These are phyloP conservation scores for Termitomyces sp. DNA, from an alignment of 768 basidiomycete species.

Conservation along the genomic window DNA sequence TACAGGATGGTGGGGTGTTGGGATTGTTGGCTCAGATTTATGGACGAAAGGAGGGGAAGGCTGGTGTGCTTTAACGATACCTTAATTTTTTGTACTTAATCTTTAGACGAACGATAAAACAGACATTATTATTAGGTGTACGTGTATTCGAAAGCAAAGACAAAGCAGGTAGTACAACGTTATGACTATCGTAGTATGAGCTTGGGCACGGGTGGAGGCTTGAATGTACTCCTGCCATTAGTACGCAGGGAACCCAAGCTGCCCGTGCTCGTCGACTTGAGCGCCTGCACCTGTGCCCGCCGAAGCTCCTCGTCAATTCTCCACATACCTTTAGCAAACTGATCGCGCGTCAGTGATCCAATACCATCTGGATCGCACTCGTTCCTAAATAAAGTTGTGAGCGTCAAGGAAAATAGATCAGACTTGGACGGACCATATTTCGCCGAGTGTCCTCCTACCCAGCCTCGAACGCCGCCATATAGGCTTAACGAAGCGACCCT, in stretches of 20 bases:
- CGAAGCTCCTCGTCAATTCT: slow-evolving; percentile 81
- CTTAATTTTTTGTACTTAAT: slow-evolving; percentile 9
- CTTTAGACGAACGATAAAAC: neutral
- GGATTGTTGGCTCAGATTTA: slow-evolving; percentile 89
- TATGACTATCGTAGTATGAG: slow-evolving; percentile 29
- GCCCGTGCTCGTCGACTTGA: slow-evolving; percentile 30
- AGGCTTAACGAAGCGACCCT: slow-evolving; percentile 52
- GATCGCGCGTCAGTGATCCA: slow-evolving; percentile 63
- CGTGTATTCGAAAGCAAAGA: neutral
- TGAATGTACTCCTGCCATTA: slow-evolving; percentile 13
- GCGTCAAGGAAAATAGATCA: neutral
- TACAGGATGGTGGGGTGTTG: slow-evolving; percentile 82
- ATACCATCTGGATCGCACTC: slow-evolving; percentile 60
- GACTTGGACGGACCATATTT: slow-evolving; percentile 59
- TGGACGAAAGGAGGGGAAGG: slow-evolving; percentile 53
- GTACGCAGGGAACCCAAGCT: slow-evolving; percentile 23
- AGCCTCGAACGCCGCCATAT: slow-evolving; percentile 68
- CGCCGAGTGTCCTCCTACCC: slow-evolving; percentile 47
- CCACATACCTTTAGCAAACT: slow-evolving; percentile 82
- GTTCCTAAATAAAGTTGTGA: slow-evolving; percentile 43
- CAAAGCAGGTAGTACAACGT: neutral
- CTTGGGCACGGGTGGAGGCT: slow-evolving; percentile 19
- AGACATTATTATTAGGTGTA: neutral
- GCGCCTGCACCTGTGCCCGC: slow-evolving; percentile 45
- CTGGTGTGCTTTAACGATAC: slow-evolving; percentile 40